Percentiles rank a stretch among this genome's conserved stretches.
phyloP scores from a whole-genome alignment of 1,284 basidiomycete species.

The Mycocalia duriaeana region DNA sequence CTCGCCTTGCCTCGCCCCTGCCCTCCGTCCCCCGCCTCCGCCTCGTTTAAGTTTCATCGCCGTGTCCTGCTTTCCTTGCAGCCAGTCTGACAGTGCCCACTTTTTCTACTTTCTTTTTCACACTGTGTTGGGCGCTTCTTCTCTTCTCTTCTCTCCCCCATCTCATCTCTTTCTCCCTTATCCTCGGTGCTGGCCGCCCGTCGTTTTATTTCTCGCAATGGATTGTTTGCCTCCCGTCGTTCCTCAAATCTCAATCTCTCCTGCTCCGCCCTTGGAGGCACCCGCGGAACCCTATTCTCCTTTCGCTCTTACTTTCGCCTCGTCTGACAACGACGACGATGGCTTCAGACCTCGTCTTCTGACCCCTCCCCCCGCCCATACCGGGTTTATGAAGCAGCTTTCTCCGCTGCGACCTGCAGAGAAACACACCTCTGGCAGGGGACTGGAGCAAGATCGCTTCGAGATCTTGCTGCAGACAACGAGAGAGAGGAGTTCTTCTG shows the following conservation, averaged over 20 bases:
- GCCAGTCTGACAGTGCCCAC: neutral
- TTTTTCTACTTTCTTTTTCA: constrained; percentile 12
- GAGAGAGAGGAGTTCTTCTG: constrained; percentile 43
- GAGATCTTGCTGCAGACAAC: constrained; percentile 56
- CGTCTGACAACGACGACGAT: too few relatives aligned
- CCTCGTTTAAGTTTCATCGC: neutral
- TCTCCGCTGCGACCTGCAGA: constrained; percentile 49
- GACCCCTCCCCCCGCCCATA: constrained; percentile 49
- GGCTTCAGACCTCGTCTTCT: constrained; percentile 51
- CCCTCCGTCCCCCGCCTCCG: neutral
- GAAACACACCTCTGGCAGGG: constrained; percentile 35
- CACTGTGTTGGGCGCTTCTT: constrained; percentile 9
- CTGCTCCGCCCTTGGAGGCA: constrained; percentile 49
- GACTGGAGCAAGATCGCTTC: constrained; percentile 60
- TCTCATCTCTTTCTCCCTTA: neutral
- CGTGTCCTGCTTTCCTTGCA: neutral
- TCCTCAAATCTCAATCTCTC: constrained; percentile 65
- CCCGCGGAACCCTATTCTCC: constrained; percentile 56
- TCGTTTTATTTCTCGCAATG: constrained; percentile 34
- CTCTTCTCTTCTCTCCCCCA: neutral
- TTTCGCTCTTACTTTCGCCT: too few relatives aligned
- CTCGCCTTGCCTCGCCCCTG: neutral
- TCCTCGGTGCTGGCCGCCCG: constrained; percentile 31
- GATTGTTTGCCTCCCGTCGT: constrained; percentile 40
- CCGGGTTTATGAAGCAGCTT: constrained; percentile 36